phyloP scores from a whole-genome alignment of 164 flowering plant species.

The Taxillus chinensis region DNA sequence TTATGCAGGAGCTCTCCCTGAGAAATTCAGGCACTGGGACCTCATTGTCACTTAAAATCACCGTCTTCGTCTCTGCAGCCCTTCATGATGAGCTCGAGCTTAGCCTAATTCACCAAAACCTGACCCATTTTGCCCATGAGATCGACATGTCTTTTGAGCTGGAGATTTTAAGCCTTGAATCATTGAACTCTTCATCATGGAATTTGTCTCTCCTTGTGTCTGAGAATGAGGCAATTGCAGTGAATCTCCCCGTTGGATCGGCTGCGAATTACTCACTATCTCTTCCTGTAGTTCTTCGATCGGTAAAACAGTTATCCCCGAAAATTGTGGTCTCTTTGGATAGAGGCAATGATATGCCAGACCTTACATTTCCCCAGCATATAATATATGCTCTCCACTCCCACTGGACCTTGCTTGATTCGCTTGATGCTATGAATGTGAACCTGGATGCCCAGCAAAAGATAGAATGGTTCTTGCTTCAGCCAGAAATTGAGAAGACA shows the following conservation, averaged over 20 bases:
- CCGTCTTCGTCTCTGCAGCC: constrained; percentile 55
- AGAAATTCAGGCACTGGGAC: constrained; percentile 28
- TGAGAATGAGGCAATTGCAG: constrained; percentile 54
- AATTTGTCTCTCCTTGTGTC: constrained; percentile 19
- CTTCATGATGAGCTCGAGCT: constrained; percentile 53
- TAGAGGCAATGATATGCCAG: constrained; percentile 51
- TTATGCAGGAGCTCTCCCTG: constrained; percentile 69
- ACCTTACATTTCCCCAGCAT: constrained; percentile 58
- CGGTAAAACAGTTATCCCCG: constrained; percentile 59
- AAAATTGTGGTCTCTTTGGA: constrained; percentile 65
- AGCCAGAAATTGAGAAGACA: constrained; percentile 46
- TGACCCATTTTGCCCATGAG: constrained; percentile 60
- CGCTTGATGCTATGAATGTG: constrained; percentile 51
- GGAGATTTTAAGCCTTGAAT: constrained; percentile 41
- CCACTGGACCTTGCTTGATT: constrained; percentile 43
- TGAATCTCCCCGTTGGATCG: constrained; percentile 45
- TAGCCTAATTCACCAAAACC: constrained; percentile 40
- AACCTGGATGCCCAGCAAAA: constrained; percentile 39
- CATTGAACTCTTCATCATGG: constrained; percentile 28
- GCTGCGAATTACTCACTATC: constrained; percentile 21
- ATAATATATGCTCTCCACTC: constrained; percentile 47
- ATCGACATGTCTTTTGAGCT: constrained; percentile 44
- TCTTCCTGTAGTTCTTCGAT: constrained; percentile 43
- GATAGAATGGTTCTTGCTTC: constrained; percentile 58
- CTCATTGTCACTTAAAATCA: constrained; percentile 33